Base-by-base conservation (phyloP, 371 early-diverging fungal genomes). In the Gilbertella persicaria region DNA sequence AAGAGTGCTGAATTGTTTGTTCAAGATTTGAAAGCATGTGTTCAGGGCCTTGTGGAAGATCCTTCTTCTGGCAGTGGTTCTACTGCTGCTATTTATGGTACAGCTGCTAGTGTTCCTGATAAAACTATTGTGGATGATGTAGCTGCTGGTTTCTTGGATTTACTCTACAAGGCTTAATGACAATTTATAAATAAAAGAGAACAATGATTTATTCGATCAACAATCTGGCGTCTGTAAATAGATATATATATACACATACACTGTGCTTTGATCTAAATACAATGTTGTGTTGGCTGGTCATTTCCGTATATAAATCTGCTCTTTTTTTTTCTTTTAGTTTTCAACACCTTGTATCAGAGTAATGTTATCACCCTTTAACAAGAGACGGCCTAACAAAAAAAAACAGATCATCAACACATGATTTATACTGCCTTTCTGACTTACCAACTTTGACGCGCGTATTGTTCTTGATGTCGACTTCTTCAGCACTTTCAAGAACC, bases 61-160 rank as follows among this genome's bases (percentile, higher is more conserved):
- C 94, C 92, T 12, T 64, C 67, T 38, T 79, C 67, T 23, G 89
- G 88, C 30, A 78, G 82, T 17, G 89, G 89, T 17, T 85, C 84
- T 13, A 84, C 92, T 5, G 90, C 94, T 19, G 94, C 93, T 36
- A 86, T 96, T 52, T 96, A 96, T 50, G 96, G 96, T 21, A 89
- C 92, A 52, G 92, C 93, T 12, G 92, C 94, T 17, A 83, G 84
- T 17, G 81, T 96, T 0, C 95, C 95, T 17, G 94, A 94, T 57
- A 75, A 89, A 19, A 83, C 84, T 3, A 87, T 95, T 23, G 84
- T 96, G 14, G 84, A 84, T 43, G 94, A 94, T 62, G 91, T 95
- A 10, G 86, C 92, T 29, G 73, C 76, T 23, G 91, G 94, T 10
- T 96, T 91, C 62, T 79, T 96, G 45, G 95, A 96, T 66, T 76